A percentile compares a stretch with the other conserved stretches of the same genome.
Conservation (phyloP, 495 filamentous ascomycete genomes). For the Daldinia decipiens region DNA sequence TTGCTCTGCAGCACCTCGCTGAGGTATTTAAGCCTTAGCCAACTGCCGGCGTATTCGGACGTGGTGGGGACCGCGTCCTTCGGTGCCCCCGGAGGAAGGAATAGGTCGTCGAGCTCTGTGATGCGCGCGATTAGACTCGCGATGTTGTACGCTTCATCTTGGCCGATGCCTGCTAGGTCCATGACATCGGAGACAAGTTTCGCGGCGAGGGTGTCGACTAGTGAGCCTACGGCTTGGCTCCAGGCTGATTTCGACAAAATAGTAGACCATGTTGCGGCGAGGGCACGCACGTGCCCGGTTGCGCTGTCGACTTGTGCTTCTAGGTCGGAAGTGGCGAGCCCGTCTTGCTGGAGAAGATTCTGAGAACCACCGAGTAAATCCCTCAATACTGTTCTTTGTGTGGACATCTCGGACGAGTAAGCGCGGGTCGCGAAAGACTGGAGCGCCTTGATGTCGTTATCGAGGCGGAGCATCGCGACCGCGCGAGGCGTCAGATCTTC, state of each 20-base stretch:
- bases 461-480: slow-evolving; percentile 66
- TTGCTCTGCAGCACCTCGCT: slow-evolving; percentile 90
- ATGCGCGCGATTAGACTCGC: slow-evolving; percentile 75
- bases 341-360: slow-evolving; percentile 60
- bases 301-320: slow-evolving; percentile 76
- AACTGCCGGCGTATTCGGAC: slow-evolving; percentile 80
- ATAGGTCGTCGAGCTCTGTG: slow-evolving; percentile 77
- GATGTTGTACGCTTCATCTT: slow-evolving; percentile 83
- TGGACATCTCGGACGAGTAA: slow-evolving; percentile 87
- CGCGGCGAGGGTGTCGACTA: slow-evolving; percentile 80
- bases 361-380: slow-evolving; percentile 81
- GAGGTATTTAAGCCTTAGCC: slow-evolving; percentile 91
- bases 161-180: slow-evolving; percentile 86
- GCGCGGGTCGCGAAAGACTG: slow-evolving; percentile 82
- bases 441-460: slow-evolving; percentile 75
- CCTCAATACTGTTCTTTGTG: slow-evolving; percentile 81
- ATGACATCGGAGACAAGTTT: slow-evolving; percentile 87
- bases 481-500: slow-evolving; percentile 58
- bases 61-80: slow-evolving; percentile 68
- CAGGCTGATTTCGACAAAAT: slow-evolving; percentile 84
- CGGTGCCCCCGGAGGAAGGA: slow-evolving; percentile 63
- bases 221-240: slow-evolving; percentile 83
- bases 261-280: slow-evolving; percentile 78
- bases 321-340: slow-evolving; percentile 62
- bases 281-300: slow-evolving; percentile 71